Evolutionary conservation across 2,329 filamentous ascomycete genomes (phyloP).

Genomic region (Claviceps cyperi): DNA sequence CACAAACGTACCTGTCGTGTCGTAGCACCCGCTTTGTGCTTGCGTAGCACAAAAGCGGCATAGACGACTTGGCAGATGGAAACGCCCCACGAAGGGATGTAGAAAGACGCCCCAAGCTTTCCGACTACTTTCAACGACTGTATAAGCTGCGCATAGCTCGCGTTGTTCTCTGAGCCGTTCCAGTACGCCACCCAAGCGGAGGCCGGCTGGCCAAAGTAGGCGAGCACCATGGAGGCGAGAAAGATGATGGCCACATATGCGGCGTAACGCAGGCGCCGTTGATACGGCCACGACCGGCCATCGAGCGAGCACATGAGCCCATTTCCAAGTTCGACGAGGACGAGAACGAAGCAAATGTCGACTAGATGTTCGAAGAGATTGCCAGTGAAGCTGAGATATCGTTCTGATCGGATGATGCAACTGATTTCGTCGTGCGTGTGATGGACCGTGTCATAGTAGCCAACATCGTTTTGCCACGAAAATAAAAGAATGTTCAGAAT

Average conservation of each 20-base stretch:
- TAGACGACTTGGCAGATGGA: constrained; percentile 4
- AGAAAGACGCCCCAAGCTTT: constrained; percentile 5
- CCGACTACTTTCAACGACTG: constrained; percentile 5
- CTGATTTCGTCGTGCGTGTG: constrained; percentile 6
- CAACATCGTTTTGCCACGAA: constrained; percentile 6
- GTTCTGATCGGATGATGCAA: constrained; percentile 4
- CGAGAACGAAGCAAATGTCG: constrained; percentile 2
- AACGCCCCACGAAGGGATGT: constrained; percentile 5
- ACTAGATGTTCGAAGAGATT: constrained; percentile 6
- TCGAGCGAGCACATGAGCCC: constrained; percentile 4
- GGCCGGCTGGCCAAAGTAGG: constrained; percentile 6
- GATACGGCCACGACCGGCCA: constrained; percentile 1
- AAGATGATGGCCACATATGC: background rate
- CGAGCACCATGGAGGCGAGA: background rate
- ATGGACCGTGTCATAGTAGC: constrained; percentile 5
- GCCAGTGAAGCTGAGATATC: constrained; percentile 6
- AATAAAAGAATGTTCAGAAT: constrained; percentile 3
- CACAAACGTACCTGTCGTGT: constrained; percentile 3
- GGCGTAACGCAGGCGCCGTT: constrained; percentile 2
- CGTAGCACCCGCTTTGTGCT: constrained; percentile 3
- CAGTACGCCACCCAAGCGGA: constrained; percentile 5
- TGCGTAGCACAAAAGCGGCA: constrained; percentile 6
- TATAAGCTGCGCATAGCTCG: constrained; percentile 5
- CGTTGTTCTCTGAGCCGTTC: constrained; percentile 6
- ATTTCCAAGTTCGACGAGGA: constrained; percentile 5